Percentiles rank a stretch among this genome's conserved stretches.
These are phyloP conservation scores for Pichia sp. DNA, from an alignment of 1,139 yeast species.

Conservation along the genomic window DNA sequence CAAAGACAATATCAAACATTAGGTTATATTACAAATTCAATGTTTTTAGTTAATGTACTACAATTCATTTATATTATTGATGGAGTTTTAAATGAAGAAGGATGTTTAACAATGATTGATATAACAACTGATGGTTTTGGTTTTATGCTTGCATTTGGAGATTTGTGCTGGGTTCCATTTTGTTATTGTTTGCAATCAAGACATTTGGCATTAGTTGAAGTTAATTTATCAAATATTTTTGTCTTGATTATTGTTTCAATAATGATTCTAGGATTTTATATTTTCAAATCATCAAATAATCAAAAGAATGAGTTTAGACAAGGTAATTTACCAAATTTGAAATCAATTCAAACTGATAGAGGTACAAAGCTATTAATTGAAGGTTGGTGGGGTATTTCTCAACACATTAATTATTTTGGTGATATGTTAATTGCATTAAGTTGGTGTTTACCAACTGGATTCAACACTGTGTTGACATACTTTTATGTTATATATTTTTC, in stretches of 20 bases:
- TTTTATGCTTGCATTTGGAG: conserved; percentile 92
- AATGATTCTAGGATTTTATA: conserved; percentile 59
- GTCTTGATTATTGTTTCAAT: conserved; percentile 39
- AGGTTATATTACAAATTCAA: conserved; percentile 65
- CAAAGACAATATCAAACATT: conserved; percentile 67
- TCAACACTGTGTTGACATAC: conserved; percentile 75
- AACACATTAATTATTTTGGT: conserved; percentile 92
- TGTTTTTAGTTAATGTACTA: conserved; percentile 59
- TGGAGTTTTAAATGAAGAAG: conserved; percentile 88
- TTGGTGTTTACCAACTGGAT: conserved; percentile 91
- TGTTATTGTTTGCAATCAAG: conserved; percentile 83
- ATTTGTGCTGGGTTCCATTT: conserved; percentile 90
- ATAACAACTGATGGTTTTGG: conserved; percentile 96
- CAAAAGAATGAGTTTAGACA: conserved; percentile 81
- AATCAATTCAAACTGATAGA: conserved; percentile 63
- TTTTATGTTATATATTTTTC: conserved; percentile 84
- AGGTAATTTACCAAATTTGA: conserved; percentile 62
- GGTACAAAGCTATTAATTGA: conserved; percentile 79
- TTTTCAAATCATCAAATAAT: conserved; percentile 77
- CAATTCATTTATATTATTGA: conserved; percentile 84
- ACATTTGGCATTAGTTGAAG: conserved; percentile 62
- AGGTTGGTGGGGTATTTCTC: conserved; percentile 95
- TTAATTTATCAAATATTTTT: conserved; percentile 45
- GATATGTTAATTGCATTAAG: conserved; percentile 91
- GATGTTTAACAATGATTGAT: conserved; percentile 89